Evolutionary conservation across 768 basidiomycete species (phyloP), one percentile per base, ranked within the genome.

Genomic region (Rhizopogon roseolus): DNA sequence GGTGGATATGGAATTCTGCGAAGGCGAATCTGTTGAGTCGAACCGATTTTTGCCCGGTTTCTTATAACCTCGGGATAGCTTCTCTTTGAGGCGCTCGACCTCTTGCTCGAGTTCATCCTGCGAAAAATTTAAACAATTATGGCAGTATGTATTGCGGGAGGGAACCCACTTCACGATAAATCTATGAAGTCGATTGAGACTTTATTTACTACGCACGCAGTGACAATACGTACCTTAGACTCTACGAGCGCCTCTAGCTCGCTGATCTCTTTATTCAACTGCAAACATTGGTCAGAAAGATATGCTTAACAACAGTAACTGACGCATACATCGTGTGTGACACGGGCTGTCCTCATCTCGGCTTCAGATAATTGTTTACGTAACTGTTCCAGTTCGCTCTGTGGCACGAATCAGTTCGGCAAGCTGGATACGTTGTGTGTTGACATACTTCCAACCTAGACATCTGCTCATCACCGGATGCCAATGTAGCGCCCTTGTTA

Each of bases 191-290:
- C 17, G 5, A 28, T 44, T 67, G 16, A 58, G 28, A 25, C 4
- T 50, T 4, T 3, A 48, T 27, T 4, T 3, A 48, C 27, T 25
- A 41, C 13, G 14, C 19, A 34, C 34, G 32, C 7, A 46, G 14
- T 5, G 4, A 34, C 13, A 8, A 46, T 13, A 52, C 69, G 53
- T 56, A 91, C 92, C 82, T 97, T 98, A 51, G 90, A 81, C 66
- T 99, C 96, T n/a, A 98, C 85, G 40, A 99, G 76, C 38, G 86
- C 80, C 69, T 98, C 96, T 17, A 98, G 78, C 66, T 98, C 94
- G 51, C 86, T 83, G 49, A 98, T 88, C 72, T 98, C 93, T 62
- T 93, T 90, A 70, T 91, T 88, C 55, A 94, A 79, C 91, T 95
- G 59, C 48, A 43, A 49, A 36, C 16, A 57, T 41, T 41, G 49